Evolutionary conservation across 139 green algal genomes (phyloP).

Genomic region (Pleodorina starrii): DNA sequence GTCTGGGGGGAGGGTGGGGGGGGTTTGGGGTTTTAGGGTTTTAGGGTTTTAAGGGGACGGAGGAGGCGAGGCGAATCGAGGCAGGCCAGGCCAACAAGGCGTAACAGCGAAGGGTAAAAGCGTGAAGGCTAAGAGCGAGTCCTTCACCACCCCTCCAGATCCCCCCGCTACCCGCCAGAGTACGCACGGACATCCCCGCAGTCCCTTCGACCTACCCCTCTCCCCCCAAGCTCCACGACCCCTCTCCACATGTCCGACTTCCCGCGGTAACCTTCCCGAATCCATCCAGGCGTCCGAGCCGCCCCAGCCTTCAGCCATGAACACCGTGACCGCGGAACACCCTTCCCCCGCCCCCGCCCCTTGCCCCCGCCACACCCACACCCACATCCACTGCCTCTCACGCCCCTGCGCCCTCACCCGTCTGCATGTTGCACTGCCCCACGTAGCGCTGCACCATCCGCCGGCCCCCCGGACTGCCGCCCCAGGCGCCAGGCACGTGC

Average conservation of each 20-base stretch:
- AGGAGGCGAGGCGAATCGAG: neutral
- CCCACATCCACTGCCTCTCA: neutral
- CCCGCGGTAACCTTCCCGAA: too few relatives aligned
- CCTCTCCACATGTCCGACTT: neutral
- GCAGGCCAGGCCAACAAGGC: neutral
- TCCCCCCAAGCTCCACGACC: too few relatives aligned
- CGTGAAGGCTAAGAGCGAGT: neutral
- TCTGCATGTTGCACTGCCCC: conserved; percentile 86
- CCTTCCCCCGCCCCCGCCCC: too few relatives aligned
- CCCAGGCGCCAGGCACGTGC: conserved; percentile 36
- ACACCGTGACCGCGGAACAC: too few relatives aligned
- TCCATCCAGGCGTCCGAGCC: too few relatives aligned
- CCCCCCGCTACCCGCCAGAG: neutral
- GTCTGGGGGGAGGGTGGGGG: conserved; percentile 59
- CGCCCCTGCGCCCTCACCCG: conserved; percentile 33
- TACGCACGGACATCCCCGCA: too few relatives aligned
- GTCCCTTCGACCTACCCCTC: too few relatives aligned
- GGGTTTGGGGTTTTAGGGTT: neutral
- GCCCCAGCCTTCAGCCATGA: too few relatives aligned
- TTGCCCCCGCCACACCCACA: neutral
- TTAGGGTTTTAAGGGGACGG: neutral
- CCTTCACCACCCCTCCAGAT: neutral
- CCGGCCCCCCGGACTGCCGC: conserved; percentile 54
- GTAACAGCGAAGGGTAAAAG: neutral
- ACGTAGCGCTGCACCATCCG: conserved; percentile 72